Percentiles rank a stretch among this genome's conserved stretches.
phyloP scores from a whole-genome alignment of 1,284 basidiomycete species.

The Trichosporon ovoides region DNA sequence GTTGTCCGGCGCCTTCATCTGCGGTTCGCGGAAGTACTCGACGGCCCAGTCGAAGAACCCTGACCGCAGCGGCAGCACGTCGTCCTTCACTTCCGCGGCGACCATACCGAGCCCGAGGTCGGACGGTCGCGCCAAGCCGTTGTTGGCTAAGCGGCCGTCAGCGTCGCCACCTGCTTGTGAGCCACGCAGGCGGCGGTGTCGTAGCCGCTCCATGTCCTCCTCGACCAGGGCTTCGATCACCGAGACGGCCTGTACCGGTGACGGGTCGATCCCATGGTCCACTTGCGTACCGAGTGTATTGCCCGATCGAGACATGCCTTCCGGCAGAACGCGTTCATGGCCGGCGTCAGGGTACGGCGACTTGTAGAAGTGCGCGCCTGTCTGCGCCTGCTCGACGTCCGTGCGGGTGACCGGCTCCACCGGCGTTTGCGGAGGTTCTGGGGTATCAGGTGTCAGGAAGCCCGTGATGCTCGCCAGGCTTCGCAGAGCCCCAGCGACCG shows the following conservation, averaged over 20 bases:
- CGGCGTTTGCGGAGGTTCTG: conserved; percentile 11
- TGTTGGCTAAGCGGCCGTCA: conserved; percentile 38
- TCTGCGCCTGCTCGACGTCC: conserved; percentile 16
- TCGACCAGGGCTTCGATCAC: conserved; percentile 82
- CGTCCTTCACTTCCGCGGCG: conserved; percentile 50
- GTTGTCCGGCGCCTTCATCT: conserved; percentile 94
- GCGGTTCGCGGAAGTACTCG: conserved; percentile 97
- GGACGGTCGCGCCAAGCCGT: conserved; percentile 36
- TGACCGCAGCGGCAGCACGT: conserved; percentile 77
- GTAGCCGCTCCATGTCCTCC: conserved; percentile 80
- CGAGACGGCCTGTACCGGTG: conserved; percentile 55
- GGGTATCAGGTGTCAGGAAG: conserved; percentile 25
- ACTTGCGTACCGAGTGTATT: conserved; percentile 11
- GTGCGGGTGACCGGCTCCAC: conserved; percentile 17
- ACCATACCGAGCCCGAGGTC: conserved; percentile 49
- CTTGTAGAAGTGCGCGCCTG: conserved; percentile 28
- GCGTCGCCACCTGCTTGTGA: conserved; percentile 44
- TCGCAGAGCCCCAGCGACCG: conserved; percentile 77
- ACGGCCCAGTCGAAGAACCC: conserved; percentile 92
- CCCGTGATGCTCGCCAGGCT: conserved; percentile 58
- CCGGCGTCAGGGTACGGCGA: conserved; percentile 41
- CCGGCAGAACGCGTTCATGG: conserved; percentile 36
- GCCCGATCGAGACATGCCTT: conserved; percentile 10
- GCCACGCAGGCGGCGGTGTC: conserved; percentile 58
- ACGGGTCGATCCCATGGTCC: conserved; percentile 9